These are phyloP conservation scores for Jamesozyma jinghongensis DNA, from an alignment of 805 yeast genomes.

Conservation along the genomic window DNA sequence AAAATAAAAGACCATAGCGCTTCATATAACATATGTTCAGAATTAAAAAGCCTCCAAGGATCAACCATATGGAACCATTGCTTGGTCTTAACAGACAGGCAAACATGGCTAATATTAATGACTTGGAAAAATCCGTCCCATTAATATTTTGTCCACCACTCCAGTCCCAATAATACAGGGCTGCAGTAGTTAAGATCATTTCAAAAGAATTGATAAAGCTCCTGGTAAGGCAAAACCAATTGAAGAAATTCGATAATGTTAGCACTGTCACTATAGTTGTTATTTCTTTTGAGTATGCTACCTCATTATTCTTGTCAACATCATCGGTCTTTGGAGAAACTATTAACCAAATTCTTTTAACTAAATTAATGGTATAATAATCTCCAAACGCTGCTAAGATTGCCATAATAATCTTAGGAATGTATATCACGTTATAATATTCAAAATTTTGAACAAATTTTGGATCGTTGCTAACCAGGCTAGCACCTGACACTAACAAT, in stretches of 20 bases:
- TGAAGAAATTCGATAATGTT: conserved; percentile 40
- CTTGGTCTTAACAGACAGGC: conserved; percentile 79
- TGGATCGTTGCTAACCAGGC: not conserved
- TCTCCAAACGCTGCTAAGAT: conserved; percentile 67
- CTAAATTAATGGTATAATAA: conserved; percentile 43
- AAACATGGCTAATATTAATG: conserved; percentile 46
- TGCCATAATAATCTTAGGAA: conserved; percentile 67
- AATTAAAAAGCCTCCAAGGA: conserved; percentile 40
- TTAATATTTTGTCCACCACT: conserved; percentile 17
- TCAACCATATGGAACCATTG: conserved; percentile 66
- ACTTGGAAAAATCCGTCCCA: conserved; percentile 20
- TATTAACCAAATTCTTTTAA: conserved; percentile 22
- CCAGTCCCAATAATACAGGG: conserved; percentile 70
- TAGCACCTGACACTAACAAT: not conserved
- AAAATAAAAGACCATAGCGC: conserved; percentile 7
- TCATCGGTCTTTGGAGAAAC: conserved; percentile 17
- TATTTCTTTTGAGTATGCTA: not conserved
- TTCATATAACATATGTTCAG: conserved; percentile 7
- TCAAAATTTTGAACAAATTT: conserved; percentile 15
- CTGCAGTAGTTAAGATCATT: conserved; percentile 55
- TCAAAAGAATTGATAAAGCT: conserved; percentile 83
- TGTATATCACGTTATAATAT: conserved; percentile 34
- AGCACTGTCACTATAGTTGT: conserved; percentile 17
- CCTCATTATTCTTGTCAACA: conserved; percentile 1
- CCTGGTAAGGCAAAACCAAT: conserved; percentile 72